A percentile compares a stretch with the other conserved stretches of the same genome.
phyloP scores from a whole-genome alignment of 208 protist species.

The Leishmania lainsoni region DNA sequence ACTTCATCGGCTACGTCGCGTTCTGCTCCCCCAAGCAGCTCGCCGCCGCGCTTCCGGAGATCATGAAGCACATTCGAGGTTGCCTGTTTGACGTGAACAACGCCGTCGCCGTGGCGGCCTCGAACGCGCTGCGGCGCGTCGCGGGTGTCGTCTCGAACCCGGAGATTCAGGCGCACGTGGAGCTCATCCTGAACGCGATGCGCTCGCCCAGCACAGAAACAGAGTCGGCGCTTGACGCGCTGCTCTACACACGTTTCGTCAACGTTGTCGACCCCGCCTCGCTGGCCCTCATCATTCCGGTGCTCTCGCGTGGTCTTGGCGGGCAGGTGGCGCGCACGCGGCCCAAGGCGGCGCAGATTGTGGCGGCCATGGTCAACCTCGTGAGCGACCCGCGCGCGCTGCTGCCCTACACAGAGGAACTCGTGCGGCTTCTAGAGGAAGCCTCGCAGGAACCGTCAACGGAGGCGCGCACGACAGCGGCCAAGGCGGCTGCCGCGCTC shows the following conservation, averaged over 20 bases:
- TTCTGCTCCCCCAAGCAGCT: conserved; percentile 93
- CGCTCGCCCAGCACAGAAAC: conserved; percentile 89
- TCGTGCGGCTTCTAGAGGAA: conserved; percentile 86
- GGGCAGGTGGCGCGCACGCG: conserved; percentile 72
- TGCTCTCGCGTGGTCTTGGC: conserved; percentile 83
- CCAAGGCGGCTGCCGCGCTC: conserved; percentile 87
- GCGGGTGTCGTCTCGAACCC: conserved; percentile 91
- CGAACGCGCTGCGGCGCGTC: conserved; percentile 84
- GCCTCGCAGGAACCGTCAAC: conserved; percentile 84
- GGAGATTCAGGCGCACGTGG: conserved; percentile 92
- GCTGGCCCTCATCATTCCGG: conserved; percentile 92
- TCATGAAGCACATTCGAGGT: conserved; percentile 89
- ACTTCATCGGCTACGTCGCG: conserved; percentile 92
- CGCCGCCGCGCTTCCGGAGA: conserved; percentile 84
- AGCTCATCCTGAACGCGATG: conserved; percentile 88
- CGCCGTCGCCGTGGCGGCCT: conserved; percentile 79
- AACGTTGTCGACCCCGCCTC: conserved; percentile 93
- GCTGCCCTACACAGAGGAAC: conserved; percentile 82
- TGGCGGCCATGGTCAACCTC: conserved; percentile 88
- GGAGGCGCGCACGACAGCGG: conserved; percentile 84
- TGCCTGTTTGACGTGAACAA: conserved; percentile 92
- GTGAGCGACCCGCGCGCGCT: conserved; percentile 84
- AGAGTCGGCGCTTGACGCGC: conserved; percentile 88
- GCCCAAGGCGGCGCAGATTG: conserved; percentile 92
- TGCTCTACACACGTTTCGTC: conserved; percentile 94